phyloP scores from a whole-genome alignment of 306 rosid genomes.

The Parietaria judaica region DNA sequence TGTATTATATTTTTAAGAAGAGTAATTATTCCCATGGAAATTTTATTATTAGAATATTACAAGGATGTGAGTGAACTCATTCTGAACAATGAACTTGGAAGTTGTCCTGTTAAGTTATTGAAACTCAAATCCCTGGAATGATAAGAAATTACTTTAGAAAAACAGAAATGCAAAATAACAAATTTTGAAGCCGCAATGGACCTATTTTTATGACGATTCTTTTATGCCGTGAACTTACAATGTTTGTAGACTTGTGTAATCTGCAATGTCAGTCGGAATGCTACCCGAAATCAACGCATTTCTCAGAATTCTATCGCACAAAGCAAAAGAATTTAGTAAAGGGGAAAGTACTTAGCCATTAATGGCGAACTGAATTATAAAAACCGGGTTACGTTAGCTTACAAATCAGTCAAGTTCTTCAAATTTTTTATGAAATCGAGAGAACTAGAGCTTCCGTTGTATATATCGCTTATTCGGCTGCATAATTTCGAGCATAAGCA shows the following conservation, averaged over 20 bases:
- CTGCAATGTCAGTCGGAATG: conserved; percentile 22
- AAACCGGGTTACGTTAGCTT: background rate
- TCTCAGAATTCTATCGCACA: conserved; percentile 6
- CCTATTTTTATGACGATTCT: background rate
- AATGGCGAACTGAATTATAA: background rate
- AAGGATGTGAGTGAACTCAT: conserved; percentile 6
- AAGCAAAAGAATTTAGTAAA: background rate
- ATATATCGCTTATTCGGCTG: conserved; percentile 22
- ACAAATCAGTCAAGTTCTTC: conserved; percentile 13
- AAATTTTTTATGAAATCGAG: conserved; percentile 11
- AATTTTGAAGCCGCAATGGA: background rate
- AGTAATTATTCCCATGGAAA: too few relatives aligned
- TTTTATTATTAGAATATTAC: background rate
- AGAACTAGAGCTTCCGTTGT: conserved; percentile 20
- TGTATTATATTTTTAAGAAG: too few relatives aligned
- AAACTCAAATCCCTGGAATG: conserved; percentile 23
- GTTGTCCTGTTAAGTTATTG: conserved; percentile 23
- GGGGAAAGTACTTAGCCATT: background rate
- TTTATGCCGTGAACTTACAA: conserved; percentile 8
- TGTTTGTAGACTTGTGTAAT: background rate
- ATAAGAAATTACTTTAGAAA: background rate
- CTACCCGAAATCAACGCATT: conserved; percentile 18
- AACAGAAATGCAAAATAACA: background rate
- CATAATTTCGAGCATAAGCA: background rate
- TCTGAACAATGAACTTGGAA: conserved; percentile 22